A percentile compares a stretch with the other conserved stretches of the same genome.
These are phyloP conservation scores for Hirschioporus abietinus DNA, from an alignment of 768 basidiomycete genomes.

Conservation along the genomic window DNA sequence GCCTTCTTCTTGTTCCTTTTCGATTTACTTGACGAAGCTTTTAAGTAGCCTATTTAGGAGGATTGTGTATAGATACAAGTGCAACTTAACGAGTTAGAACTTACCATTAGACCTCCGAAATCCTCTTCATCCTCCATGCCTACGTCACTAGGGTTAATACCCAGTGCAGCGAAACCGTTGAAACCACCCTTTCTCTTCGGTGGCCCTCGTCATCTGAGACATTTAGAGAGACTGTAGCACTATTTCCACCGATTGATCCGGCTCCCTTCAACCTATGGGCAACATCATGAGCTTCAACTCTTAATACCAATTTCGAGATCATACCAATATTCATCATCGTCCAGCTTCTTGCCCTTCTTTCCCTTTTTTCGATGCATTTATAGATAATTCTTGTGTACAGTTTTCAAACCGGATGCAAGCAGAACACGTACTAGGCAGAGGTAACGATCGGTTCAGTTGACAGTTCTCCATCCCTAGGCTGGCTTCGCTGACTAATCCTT, in stretches of 20 bases:
- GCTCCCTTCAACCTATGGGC: conserved; percentile 57
- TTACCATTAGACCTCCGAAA: conserved; percentile 74
- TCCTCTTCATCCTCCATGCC: conserved; percentile 57
- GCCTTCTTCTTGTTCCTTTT: conserved; percentile 55
- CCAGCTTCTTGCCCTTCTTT: conserved; percentile 80
- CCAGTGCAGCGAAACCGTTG: conserved; percentile 48
- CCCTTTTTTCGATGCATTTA: conserved; percentile 70
- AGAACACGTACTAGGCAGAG: too few relatives aligned
- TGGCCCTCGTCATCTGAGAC: conserved; percentile 39
- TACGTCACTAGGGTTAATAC: conserved; percentile 32
- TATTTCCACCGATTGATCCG: conserved; percentile 45
- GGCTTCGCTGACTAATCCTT: too few relatives aligned
- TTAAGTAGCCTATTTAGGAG: conserved; percentile 50
- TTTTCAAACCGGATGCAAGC: too few relatives aligned
- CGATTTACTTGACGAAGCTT: conserved; percentile 43
- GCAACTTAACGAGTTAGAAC: conserved; percentile 17
- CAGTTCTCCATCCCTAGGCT: too few relatives aligned
- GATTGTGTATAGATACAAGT: conserved; percentile 8
- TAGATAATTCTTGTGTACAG: not conserved
- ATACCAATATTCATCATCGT: conserved; percentile 83
- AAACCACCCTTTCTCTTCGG: conserved; percentile 32
- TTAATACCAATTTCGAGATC: conserved; percentile 18
- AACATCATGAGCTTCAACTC: conserved; percentile 18
- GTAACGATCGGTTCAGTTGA: too few relatives aligned
- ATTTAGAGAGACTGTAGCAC: conserved; percentile 21